phyloP scores from a whole-genome alignment of 495 filamentous ascomycete species.

The Clohesyomyces aquaticus region DNA sequence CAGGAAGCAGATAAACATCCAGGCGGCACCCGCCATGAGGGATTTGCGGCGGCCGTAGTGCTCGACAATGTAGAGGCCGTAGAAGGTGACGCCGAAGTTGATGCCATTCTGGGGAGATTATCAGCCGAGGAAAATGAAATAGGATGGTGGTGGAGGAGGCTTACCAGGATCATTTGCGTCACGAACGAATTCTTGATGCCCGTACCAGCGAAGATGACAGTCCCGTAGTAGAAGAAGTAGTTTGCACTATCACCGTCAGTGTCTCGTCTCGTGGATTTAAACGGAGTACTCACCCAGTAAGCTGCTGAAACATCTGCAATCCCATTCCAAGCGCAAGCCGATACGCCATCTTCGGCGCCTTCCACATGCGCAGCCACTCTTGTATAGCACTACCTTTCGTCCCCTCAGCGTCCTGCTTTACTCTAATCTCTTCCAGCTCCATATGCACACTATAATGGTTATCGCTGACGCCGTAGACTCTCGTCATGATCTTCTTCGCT shows the following conservation, averaged over 20 bases:
- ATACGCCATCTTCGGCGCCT: conserved; percentile 37
- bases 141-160: neutral
- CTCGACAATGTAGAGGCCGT: conserved; percentile 47
- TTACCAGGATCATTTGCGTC: conserved; percentile 43
- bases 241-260: conserved; percentile 49
- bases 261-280: conserved; percentile 43
- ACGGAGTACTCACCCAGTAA: conserved; percentile 47
- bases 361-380: conserved; percentile 36
- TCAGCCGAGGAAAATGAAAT: neutral
- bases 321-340: conserved; percentile 26
- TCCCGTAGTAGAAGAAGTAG: conserved; percentile 57
- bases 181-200: conserved; percentile 43
- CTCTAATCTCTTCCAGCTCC: conserved; percentile 65
- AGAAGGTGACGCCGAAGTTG: conserved; percentile 47
- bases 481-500: conserved; percentile 69
- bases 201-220: conserved; percentile 41
- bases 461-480: conserved; percentile 69
- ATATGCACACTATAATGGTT: conserved; percentile 65
- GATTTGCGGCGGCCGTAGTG: conserved; percentile 45
- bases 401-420: conserved; percentile 39
- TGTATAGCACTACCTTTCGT: conserved; percentile 19
- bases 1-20: conserved; percentile 49
- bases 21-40: conserved; percentile 44
- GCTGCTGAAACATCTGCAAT: conserved; percentile 40
- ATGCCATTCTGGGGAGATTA: conserved; percentile 33